Conservation (phyloP, 768 basidiomycete species). For the Fomitopsis pulvina region DNA sequence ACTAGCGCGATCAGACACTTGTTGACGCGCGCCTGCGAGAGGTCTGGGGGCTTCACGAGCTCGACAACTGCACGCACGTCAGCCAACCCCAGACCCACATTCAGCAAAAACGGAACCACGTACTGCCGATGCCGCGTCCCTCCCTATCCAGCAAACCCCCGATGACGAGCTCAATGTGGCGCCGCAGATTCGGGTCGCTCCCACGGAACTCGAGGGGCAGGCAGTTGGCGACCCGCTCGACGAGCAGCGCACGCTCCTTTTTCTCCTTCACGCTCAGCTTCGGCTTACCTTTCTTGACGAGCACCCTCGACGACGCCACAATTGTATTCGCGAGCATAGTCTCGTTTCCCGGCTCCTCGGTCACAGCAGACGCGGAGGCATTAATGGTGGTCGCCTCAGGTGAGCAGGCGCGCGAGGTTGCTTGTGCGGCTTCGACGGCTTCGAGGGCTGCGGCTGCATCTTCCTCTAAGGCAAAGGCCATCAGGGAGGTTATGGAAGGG, state of each 20-base stretch:
- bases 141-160: constrained; percentile 65
- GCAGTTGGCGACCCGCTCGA: constrained; percentile 67
- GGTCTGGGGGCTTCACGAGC: constrained; percentile 70
- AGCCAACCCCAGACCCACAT: not conserved
- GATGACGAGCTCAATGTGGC: constrained; percentile 77
- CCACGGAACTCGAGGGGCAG: constrained; percentile 90
- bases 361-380: constrained; percentile 25
- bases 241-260: constrained; percentile 66
- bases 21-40: constrained; percentile 88
- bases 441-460: constrained; percentile 52
- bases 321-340: constrained; percentile 28
- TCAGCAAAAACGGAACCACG: constrained; percentile 9
- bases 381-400: constrained; percentile 19
- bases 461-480: constrained; percentile 36
- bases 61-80: constrained; percentile 52
- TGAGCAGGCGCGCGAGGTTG: constrained; percentile 21
- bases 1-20: constrained; percentile 91
- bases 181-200: constrained; percentile 74
- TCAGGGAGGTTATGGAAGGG: constrained; percentile 1
- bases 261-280: constrained; percentile 76
- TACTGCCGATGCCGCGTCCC: constrained; percentile 56
- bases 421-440: constrained; percentile 34
- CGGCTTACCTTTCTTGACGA: constrained; percentile 49
- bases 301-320: constrained; percentile 35
- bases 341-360: constrained; percentile 26